Conservation (phyloP, 2,329 filamentous ascomycete genomes). For the Cryphonectria radicalis region DNA sequence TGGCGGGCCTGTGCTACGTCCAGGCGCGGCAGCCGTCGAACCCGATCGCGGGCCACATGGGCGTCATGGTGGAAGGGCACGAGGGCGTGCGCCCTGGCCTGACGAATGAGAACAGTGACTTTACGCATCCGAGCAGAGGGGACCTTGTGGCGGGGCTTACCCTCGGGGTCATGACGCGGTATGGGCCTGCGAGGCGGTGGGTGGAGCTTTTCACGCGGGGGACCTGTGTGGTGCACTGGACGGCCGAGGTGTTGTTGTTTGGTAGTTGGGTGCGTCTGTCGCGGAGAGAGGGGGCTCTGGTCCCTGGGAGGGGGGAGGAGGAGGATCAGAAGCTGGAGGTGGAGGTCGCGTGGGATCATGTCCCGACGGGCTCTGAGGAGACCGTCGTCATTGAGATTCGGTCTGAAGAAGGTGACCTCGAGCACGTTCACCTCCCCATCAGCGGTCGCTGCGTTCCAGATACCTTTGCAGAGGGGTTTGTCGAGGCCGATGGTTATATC, state of each 20-base stretch:
- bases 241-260: slow-evolving; percentile 50
- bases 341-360: slow-evolving; percentile 50
- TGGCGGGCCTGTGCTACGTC: slow-evolving; percentile 56
- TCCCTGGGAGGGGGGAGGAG: slow-evolving; percentile 43
- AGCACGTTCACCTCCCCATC: slow-evolving; percentile 38
- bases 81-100: slow-evolving; percentile 40
- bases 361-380: slow-evolving; percentile 40
- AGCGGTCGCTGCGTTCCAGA: slow-evolving; percentile 37
- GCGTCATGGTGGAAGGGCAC: slow-evolving; percentile 55
- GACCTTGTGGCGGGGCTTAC: slow-evolving; percentile 38
- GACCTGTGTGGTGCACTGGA: slow-evolving; percentile 41
- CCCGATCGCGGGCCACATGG: slow-evolving; percentile 57
- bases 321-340: slow-evolving; percentile 50
- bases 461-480: slow-evolving; percentile 49
- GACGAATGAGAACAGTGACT: slow-evolving; percentile 59
- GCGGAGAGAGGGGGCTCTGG: slow-evolving; percentile 43
- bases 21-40: slow-evolving; percentile 53
- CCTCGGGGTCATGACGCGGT: slow-evolving; percentile 29
- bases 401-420: slow-evolving; percentile 43
- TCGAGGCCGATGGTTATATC: slow-evolving; percentile 48
- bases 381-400: slow-evolving; percentile 38
- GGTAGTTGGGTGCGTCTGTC: slow-evolving; percentile 50
- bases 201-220: slow-evolving; percentile 52
- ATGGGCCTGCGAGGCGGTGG: slow-evolving; percentile 39
- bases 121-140: slow-evolving; percentile 46